Percentiles rank a stretch among this genome's conserved stretches.
Evolutionary conservation across 2,329 filamentous ascomycete genomes (phyloP).

Genomic region (Metarhizium guizhouense): DNA sequence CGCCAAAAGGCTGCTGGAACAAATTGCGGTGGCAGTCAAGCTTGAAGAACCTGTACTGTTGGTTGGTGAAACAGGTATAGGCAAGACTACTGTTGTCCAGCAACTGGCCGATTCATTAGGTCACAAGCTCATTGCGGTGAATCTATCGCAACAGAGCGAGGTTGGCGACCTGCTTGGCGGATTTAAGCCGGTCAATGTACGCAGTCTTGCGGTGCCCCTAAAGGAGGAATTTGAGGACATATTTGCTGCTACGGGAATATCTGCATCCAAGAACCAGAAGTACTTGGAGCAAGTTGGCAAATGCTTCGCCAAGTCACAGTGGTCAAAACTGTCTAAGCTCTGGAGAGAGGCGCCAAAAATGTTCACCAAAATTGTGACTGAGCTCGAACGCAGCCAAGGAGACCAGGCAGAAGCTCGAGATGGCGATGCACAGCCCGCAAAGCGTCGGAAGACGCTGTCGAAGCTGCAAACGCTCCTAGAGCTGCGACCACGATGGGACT

Average conservation of each 20-base stretch:
- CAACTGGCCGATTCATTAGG: slow-evolving; percentile 79
- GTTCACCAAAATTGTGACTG: slow-evolving; percentile 62
- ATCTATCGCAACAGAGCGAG: slow-evolving; percentile 96
- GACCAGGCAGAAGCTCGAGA: slow-evolving; percentile 26
- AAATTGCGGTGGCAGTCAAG: slow-evolving; percentile 74
- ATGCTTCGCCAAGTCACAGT: slow-evolving; percentile 72
- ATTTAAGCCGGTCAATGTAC: slow-evolving; percentile 90
- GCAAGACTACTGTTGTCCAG: slow-evolving; percentile 94
- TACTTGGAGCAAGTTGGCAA: slow-evolving; percentile 78
- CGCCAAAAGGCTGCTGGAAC: slow-evolving; percentile 76
- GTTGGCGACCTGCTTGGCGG: slow-evolving; percentile 91
- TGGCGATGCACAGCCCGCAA: slow-evolving; percentile 50
- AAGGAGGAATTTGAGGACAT: slow-evolving; percentile 91
- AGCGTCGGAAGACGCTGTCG: slow-evolving; percentile 56
- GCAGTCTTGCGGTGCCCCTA: slow-evolving; percentile 77
- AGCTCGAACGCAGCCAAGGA: slow-evolving; percentile 37
- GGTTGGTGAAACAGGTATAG: slow-evolving; percentile 97
- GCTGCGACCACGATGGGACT: slow-evolving; percentile 63
- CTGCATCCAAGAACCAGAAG: slow-evolving; percentile 74
- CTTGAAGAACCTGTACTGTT: slow-evolving; percentile 83
- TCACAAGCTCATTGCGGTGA: slow-evolving; percentile 83
- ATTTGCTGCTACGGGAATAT: slow-evolving; percentile 78
- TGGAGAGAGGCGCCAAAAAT: slow-evolving; percentile 87
- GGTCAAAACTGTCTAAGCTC: slow-evolving; percentile 75
- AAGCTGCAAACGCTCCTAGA: slow-evolving; percentile 56